Evolutionary conservation across 1,284 basidiomycete species (phyloP).

Genomic region (Irpex lacteus): DNA sequence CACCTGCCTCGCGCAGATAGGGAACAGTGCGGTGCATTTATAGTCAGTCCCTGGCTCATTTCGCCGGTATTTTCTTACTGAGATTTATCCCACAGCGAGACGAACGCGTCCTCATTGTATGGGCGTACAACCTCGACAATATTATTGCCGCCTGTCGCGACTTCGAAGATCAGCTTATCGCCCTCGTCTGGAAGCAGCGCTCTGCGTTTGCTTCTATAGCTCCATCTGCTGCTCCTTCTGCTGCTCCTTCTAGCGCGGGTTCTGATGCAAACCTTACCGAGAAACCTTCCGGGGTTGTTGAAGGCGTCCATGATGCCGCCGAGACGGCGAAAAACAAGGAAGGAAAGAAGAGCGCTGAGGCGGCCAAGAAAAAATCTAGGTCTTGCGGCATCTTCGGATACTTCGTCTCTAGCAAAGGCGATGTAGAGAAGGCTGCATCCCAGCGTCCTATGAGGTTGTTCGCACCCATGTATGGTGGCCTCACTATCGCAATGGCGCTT

Average conservation of each 20-base stretch:
- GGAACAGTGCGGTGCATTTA: conserved; percentile 83
- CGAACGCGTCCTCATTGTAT: conserved; percentile 72
- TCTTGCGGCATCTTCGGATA: conserved; percentile 21
- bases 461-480: conserved; percentile 75
- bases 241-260: background rate
- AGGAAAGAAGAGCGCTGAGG: background rate
- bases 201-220: conserved; percentile 34
- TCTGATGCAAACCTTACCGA: conserved; percentile 49
- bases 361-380: conserved; percentile 17
- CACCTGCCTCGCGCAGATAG: conserved; percentile 71
- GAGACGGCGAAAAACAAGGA: conserved; percentile 34
- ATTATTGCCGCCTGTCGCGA: conserved; percentile 64
- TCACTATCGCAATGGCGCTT: conserved; percentile 60
- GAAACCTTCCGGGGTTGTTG: conserved; percentile 25
- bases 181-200: conserved; percentile 73
- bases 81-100: conserved; percentile 45
- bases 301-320: conserved; percentile 21
- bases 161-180: conserved; percentile 78
- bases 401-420: conserved; percentile 36
- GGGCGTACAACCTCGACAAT: conserved; percentile 72
- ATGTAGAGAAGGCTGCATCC: conserved; percentile 28
- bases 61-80: background rate
- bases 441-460: conserved; percentile 66
- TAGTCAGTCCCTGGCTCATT: conserved; percentile 43
- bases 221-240: conserved; percentile 29